Base-by-base conservation (phyloP, 2,329 filamentous ascomycete genomes). In the Monilinia fructicola region DNA sequence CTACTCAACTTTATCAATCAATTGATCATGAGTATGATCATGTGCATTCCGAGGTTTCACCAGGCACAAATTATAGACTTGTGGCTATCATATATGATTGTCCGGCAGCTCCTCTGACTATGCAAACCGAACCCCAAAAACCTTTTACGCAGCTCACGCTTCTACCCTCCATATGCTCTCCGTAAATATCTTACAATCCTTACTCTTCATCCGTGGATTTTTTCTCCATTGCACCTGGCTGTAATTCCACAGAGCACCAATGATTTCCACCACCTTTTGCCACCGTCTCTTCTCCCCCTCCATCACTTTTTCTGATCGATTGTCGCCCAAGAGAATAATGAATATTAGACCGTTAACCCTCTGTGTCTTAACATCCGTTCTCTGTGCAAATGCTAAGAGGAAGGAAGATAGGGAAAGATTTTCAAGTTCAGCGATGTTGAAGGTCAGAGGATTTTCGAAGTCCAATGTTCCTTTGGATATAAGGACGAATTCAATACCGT, bases 161-260 rank as follows among this genome's bases (percentile, higher is more conserved):
- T 46, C 44, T 46, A 46, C 11, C 11, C 9, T 31, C 31, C 31
- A 31, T 6, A 58, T 14, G 18, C 26, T 59, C 42, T 59, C 56
- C 10, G 42, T 59, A 18, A 59, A 31, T 59, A 48, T 48, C 26
- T 12, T 59, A 46, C 55, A 59, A 10, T n/a, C 42, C 42, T 44
- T 48, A 12, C 10, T 35, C 42, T 59, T 58, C 14, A 35, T n/a
- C 11, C 23, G 46, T 10, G 26, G 28, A 48, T n/a, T 26, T 10
- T n/a, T 48, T 10, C 12, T 21, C 56, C 42, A 59, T 59, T 48
- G 18, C 28, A 59, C 42, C 26, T 59, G 28, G n/a, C 26, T 23
- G 26, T 59, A 48, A 12, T 59, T 48, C 42, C 56, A 59, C 7
- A 59, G 4, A 23, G 48, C 56, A 16, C 28, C 7, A 11, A 35